A percentile compares a stretch with the other conserved stretches of the same genome.
Evolutionary conservation across 768 basidiomycete species (phyloP).

Genomic region (Amanita exitialis): DNA sequence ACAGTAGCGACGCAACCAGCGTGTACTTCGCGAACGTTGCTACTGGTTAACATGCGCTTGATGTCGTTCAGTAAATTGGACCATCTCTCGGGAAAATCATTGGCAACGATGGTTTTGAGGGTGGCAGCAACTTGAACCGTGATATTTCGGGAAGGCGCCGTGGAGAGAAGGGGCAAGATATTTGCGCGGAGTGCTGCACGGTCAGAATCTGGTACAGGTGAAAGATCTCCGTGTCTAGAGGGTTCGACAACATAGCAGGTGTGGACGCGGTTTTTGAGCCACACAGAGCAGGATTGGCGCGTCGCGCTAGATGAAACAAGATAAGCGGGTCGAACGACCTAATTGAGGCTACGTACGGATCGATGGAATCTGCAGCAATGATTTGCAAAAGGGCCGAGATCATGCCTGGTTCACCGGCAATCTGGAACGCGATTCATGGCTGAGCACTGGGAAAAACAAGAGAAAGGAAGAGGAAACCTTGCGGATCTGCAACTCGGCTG

Average conservation of each 20-base stretch:
- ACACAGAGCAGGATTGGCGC: conserved; percentile 79
- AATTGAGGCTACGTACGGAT: conserved; percentile 46
- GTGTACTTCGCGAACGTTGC: conserved; percentile 61
- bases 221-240: conserved; percentile 45
- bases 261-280: conserved; percentile 84
- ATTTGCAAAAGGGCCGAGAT: conserved; percentile 80
- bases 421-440: conserved; percentile 27
- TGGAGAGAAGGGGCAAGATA: conserved; percentile 62
- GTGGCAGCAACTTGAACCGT: conserved; percentile 68
- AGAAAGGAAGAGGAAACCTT: conserved; percentile 38
- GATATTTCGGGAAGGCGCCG: conserved; percentile 55
- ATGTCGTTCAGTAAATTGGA: conserved; percentile 57
- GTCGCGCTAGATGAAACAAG: conserved; percentile 35
- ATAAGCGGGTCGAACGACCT: conserved; percentile 15
- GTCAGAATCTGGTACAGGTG: conserved; percentile 56
- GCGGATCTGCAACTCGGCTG: conserved; percentile 81
- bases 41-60: conserved; percentile 50
- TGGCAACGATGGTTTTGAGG: conserved; percentile 62
- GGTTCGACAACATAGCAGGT: conserved; percentile 48
- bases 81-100: conserved; percentile 79
- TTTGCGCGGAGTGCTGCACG: conserved; percentile 59
- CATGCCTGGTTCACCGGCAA: conserved; percentile 74
- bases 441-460: neutral
- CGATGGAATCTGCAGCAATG: conserved; percentile 66
- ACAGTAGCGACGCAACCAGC: conserved; percentile 74